Evolutionary conservation across 2,329 filamentous ascomycete species (phyloP), one percentile per base, ranked within the genome.

Genomic region (Metarhizium brunneum): DNA sequence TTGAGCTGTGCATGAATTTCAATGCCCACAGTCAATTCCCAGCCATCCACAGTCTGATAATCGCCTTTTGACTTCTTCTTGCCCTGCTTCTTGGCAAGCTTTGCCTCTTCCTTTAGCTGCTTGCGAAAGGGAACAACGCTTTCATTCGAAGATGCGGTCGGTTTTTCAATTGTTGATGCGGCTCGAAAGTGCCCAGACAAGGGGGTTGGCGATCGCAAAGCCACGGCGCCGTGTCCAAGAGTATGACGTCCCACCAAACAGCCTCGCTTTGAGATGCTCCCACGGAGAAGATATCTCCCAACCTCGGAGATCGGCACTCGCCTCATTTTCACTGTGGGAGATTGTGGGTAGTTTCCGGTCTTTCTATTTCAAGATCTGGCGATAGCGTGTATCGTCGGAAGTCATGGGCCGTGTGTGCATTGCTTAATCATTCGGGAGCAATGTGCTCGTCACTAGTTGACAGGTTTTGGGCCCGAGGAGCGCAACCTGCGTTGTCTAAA

Each of bases 1-100:
- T 97, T 96, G 65, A 99, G 79, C 72, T 97, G 92, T 20, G 94
- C 94, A 68, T 99, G 94, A 60, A 99, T 94, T 74, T 99, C 94
- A 62, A 99, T 92, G 58, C 94, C 94, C 32, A 97, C 90, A 0
- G 92, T 96, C 65, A 97, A 76, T 70, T 96, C 90, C 94, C 94
- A 99, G 38, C 85, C 85, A 6, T 78, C 73, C 1, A 82, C 80
- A 18, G 74, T 78, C 67, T 84, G 81, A 2, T 65, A 69, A 40
- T 73, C 68, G 32, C 63, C 66, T 60, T 78, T 78, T 52, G 72
- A 70, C 59, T 76, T 74, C 59, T 76, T 77, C 56, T 73, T 73
- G 13, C 71, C 80, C 56, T 84, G 78, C 52, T 87, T 85, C 65
- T 89, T 90, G 56, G 87, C 72, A 63, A 86, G 79, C 66, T 89